A percentile compares a stretch with the other conserved stretches of the same genome.
Evolutionary conservation across 805 yeast species (phyloP).

Genomic region (Metschnikowia lachancei): DNA sequence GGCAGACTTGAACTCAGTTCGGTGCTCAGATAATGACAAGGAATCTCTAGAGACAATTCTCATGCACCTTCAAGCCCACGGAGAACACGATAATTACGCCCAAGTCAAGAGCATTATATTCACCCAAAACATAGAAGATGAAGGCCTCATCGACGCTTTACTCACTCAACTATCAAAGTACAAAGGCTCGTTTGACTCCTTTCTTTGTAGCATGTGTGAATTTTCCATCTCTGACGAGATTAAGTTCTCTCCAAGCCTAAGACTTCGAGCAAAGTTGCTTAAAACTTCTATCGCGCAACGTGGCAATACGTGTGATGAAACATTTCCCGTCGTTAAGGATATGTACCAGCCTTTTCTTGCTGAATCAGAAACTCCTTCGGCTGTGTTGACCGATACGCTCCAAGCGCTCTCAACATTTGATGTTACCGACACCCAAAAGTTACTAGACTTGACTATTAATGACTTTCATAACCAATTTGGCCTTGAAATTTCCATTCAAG

Average conservation of each 20-base stretch:
- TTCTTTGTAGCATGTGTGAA: conserved; percentile 16
- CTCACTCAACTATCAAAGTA: conserved; percentile 9
- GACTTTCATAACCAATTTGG: conserved; percentile 3
- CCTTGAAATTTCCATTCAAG: conserved; percentile 2
- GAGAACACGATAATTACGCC: conserved; percentile 4
- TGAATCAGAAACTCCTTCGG: conserved; percentile 1
- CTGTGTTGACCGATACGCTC: conserved; percentile 1
- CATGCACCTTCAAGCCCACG: conserved; percentile 9
- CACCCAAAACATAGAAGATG: conserved; percentile 25
- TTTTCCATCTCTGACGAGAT: conserved; percentile 23
- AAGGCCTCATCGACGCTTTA: conserved; percentile 22
- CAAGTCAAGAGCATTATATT: conserved; percentile 16
- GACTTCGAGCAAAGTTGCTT: conserved; percentile 22
- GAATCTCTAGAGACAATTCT: conserved; percentile 12
- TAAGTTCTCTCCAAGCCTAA: conserved; percentile 22
- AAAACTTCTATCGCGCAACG: background rate
- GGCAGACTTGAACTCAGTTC: conserved; percentile 23
- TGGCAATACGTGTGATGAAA: background rate
- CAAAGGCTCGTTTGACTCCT: background rate
- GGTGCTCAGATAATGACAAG: conserved; percentile 8
- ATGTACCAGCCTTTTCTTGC: conserved; percentile 4
- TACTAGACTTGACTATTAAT: conserved; percentile 2
- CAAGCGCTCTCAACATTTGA: conserved; percentile 3
- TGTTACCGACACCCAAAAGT: background rate
- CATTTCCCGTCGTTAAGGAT: background rate